These are phyloP conservation scores for Persicaria maculosa DNA, from an alignment of 148 eudicot genomes.

Conservation along the genomic window DNA sequence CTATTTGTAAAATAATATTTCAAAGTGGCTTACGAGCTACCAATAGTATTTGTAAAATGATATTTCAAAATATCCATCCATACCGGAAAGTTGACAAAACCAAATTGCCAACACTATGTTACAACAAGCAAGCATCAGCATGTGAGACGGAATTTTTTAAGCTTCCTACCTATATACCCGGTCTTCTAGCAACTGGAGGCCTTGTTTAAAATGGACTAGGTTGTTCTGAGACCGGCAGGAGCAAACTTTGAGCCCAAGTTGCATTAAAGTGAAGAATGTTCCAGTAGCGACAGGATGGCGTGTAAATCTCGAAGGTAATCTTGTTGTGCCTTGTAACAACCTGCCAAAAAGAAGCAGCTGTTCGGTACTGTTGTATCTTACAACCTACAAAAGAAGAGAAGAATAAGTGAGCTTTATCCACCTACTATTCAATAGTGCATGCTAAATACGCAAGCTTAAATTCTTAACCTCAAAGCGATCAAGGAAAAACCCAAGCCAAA, in stretches of 20 bases:
- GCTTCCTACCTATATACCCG: conserved; percentile 64
- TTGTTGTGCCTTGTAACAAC: conserved; percentile 91
- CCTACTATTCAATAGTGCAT: neutral
- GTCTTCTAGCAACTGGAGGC: conserved; percentile 95
- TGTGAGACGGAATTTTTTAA: neutral
- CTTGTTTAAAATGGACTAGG: conserved; percentile 67
- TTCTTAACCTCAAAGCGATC: conserved; percentile 71
- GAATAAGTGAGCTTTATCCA: conserved; percentile 7
- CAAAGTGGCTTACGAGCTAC: neutral
- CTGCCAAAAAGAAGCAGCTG: conserved; percentile 93
- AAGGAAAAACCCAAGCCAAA: conserved; percentile 95
- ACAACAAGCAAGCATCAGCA: conserved; percentile 2
- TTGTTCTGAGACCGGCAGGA: conserved; percentile 83
- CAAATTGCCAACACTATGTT: neutral
- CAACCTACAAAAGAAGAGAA: conserved; percentile 40
- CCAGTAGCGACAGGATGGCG: conserved; percentile 92
- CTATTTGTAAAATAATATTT: no score
- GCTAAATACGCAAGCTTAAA: neutral
- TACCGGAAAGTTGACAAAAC: neutral
- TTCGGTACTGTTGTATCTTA: conserved; percentile 76
- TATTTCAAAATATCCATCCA: neutral
- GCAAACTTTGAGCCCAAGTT: conserved; percentile 84
- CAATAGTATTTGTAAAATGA: neutral
- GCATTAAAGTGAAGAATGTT: conserved; percentile 93
- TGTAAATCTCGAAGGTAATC: conserved; percentile 76